Percentiles rank a stretch among this genome's conserved stretches.
Evolutionary conservation across 2,329 filamentous ascomycete genomes (phyloP).

Genomic region (Xylariaceae sp.): DNA sequence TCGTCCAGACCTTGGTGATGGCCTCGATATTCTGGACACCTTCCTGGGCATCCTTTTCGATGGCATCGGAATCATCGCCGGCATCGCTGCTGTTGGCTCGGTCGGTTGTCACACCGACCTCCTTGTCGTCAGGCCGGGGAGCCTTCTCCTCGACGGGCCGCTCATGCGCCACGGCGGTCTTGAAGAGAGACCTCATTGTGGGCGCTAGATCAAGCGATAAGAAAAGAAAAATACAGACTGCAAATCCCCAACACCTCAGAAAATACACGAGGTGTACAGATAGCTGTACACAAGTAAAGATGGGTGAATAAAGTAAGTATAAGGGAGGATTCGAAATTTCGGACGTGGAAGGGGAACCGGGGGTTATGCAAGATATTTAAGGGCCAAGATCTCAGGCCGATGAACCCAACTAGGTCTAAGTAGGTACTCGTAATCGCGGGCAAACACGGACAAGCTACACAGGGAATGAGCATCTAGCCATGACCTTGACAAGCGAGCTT

Average conservation of each 20-base stretch:
- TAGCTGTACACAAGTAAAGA: background rate
- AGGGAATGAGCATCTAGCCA: too few relatives aligned
- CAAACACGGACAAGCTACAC: constrained; percentile 2
- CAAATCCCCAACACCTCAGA: background rate
- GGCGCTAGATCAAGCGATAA: constrained; percentile 3
- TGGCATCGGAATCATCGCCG: constrained; percentile 30
- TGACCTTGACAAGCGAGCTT: too few relatives aligned
- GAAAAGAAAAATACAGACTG: background rate
- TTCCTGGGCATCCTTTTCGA: constrained; percentile 33
- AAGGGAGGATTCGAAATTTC: background rate
- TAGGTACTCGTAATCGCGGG: background rate
- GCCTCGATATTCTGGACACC: constrained; percentile 47
- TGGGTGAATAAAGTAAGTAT: background rate
- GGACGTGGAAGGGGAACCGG: constrained; percentile 1
- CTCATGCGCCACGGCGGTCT: constrained; percentile 18
- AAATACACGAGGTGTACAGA: too few relatives aligned
- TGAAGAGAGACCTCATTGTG: constrained; percentile 22
- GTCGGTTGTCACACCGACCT: constrained; percentile 21
- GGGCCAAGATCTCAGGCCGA: background rate
- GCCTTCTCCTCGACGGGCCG: constrained; percentile 25
- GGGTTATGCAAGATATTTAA: constrained; percentile 11
- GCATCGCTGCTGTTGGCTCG: constrained; percentile 9
- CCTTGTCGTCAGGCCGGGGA: constrained; percentile 18
- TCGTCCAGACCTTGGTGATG: constrained; percentile 40
- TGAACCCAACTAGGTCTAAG: background rate